These are phyloP conservation scores for Halophytophthora batemanensis DNA, from an alignment of 352 stramenopile species.

Conservation along the genomic window DNA sequence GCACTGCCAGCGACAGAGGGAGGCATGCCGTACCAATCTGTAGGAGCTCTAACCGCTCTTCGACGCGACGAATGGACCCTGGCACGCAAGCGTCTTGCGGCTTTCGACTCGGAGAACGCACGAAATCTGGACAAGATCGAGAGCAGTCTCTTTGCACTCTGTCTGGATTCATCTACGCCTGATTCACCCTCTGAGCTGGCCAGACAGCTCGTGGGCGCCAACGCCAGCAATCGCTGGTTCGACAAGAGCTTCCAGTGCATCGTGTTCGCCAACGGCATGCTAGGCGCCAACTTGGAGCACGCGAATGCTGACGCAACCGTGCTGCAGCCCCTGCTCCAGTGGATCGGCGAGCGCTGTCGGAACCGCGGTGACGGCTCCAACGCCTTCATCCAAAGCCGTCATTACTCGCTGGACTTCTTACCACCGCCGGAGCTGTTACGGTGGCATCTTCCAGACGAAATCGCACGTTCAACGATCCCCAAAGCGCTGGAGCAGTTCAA, in stretches of 20 bases:
- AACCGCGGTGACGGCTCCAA: constrained; percentile 57
- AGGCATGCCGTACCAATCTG: constrained; percentile 19
- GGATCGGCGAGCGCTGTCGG: constrained; percentile 60
- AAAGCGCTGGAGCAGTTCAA: constrained; percentile 63
- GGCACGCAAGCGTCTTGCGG: constrained; percentile 63
- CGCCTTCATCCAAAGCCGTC: constrained; percentile 61
- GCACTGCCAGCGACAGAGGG: constrained; percentile 18
- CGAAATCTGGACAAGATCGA: constrained; percentile 83
- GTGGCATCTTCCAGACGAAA: constrained; percentile 43
- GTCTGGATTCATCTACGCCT: constrained; percentile 70
- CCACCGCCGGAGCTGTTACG: constrained; percentile 52
- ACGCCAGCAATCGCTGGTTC: constrained; percentile 91
- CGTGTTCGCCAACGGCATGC: constrained; percentile 91
- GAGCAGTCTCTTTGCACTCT: constrained; percentile 86
- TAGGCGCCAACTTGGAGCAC: constrained; percentile 92
- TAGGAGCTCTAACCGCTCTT: constrained; percentile 88
- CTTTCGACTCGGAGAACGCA: constrained; percentile 42
- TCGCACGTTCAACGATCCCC: constrained; percentile 34
- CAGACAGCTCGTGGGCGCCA: constrained; percentile 52
- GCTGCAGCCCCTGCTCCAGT: constrained; percentile 56
- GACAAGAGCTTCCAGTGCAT: constrained; percentile 96
- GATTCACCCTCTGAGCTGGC: constrained; percentile 42
- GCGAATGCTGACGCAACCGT: constrained; percentile 94
- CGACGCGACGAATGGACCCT: constrained; percentile 87
- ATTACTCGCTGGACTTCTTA: constrained; percentile 51